A percentile compares a stretch with the other conserved stretches of the same genome.
phyloP scores from a whole-genome alignment of 2,329 filamentous ascomycete genomes.

The Myriosclerotinia curreyana region DNA sequence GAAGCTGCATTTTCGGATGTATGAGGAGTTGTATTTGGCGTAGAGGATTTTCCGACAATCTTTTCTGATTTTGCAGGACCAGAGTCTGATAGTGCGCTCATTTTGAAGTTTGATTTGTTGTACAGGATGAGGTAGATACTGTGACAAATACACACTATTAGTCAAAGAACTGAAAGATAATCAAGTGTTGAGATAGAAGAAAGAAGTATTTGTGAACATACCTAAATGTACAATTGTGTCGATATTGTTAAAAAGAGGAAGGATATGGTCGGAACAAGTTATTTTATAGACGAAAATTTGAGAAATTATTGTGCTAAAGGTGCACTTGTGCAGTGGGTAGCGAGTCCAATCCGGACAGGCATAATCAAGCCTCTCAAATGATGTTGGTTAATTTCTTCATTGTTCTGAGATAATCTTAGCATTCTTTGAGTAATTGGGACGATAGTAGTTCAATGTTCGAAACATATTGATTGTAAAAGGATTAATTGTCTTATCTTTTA shows the following conservation, averaged over 20 bases:
- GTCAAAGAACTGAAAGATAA: not conserved
- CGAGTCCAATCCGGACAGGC: not conserved
- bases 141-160: not conserved
- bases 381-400: not conserved
- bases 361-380: accelerated
- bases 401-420: not conserved
- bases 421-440: not conserved
- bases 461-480: not conserved
- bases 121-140: not conserved
- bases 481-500: not conserved
- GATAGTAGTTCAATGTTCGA: not conserved
- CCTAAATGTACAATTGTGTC: not conserved
- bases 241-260: not conserved
- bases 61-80: not conserved
- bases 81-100: not conserved
- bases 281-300: not conserved
- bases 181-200: accelerated
- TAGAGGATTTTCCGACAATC: no score
- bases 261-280: not conserved
- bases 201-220: not conserved
- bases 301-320: not conserved
- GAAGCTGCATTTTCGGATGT: not conserved
- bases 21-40: not conserved
- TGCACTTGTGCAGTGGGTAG: not conserved
- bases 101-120: not conserved